These are phyloP conservation scores for Leptographium flavum DNA, from an alignment of 2,329 filamentous ascomycete species.

Conservation along the genomic window DNA sequence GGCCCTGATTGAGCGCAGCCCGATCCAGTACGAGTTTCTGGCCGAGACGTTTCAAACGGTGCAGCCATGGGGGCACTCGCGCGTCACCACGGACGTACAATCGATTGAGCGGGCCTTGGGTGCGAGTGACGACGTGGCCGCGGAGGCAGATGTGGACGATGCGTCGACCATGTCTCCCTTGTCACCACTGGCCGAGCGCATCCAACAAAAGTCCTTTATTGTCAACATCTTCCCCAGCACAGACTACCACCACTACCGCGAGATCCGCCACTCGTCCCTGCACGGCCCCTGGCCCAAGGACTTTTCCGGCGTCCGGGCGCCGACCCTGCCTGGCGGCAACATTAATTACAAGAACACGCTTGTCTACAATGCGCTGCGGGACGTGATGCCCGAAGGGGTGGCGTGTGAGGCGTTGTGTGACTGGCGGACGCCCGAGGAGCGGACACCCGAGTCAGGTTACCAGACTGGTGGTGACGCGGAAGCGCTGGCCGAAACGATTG, in stretches of 20 bases:
- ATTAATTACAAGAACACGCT: constrained; percentile 18
- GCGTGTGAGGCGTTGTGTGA: constrained; percentile 25
- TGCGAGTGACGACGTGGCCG: neutral
- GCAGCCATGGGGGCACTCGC: constrained; percentile 8
- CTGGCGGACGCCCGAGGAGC: constrained; percentile 20
- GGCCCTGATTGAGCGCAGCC: constrained; percentile 28
- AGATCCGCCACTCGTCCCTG: constrained; percentile 22
- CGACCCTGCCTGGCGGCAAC: neutral
- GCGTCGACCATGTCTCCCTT: neutral
- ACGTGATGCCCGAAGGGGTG: constrained; percentile 24
- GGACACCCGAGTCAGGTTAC: constrained; percentile 1
- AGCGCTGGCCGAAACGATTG: no score
- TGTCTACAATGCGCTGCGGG: constrained; percentile 21
- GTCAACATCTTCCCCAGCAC: constrained; percentile 25
- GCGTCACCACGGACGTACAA: constrained; percentile 9
- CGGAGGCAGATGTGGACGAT: neutral
- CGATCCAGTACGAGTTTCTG: constrained; percentile 30
- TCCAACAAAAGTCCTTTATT: constrained; percentile 22
- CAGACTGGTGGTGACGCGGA: no score
- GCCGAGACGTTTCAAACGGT: constrained; percentile 12
- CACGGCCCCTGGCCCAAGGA: constrained; percentile 27
- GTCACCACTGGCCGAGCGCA: neutral
- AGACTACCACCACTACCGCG: constrained; percentile 24
- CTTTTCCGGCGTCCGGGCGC: neutral
- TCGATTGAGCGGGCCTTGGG: constrained; percentile 6